Evolutionary conservation across 345 rosid genomes (phyloP).

Genomic region (Linum lewisii): DNA sequence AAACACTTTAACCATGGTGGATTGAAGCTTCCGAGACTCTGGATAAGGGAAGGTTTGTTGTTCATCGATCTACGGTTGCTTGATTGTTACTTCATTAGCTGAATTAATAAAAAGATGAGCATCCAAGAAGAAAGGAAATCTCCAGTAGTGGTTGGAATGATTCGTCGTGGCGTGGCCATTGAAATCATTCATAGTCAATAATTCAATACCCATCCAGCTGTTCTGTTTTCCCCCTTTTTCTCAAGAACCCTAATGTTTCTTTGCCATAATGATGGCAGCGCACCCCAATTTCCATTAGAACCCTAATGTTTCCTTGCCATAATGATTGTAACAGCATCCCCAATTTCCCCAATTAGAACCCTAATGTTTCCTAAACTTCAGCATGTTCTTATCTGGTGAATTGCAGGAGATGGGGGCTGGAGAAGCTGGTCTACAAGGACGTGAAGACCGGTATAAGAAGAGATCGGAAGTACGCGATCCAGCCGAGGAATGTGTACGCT

Average conservation of each 20-base stretch:
- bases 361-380: too few relatives aligned
- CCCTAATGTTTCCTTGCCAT: too few relatives aligned
- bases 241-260: too few relatives aligned
- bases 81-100: background rate
- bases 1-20: background rate
- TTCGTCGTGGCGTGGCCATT: background rate
- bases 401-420: slow-evolving; percentile 87
- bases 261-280: too few relatives aligned
- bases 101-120: background rate
- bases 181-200: too few relatives aligned
- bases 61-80: background rate
- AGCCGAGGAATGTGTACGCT: slow-evolving; percentile 69
- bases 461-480: slow-evolving; percentile 80
- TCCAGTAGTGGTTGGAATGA: background rate
- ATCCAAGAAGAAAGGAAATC: background rate
- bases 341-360: too few relatives aligned
- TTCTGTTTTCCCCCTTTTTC: background rate
- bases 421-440: slow-evolving; percentile 70
- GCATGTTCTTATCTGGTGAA: too few relatives aligned
- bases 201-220: background rate
- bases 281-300: too few relatives aligned
- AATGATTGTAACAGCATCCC: too few relatives aligned
- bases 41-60: too few relatives aligned
- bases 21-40: background rate
- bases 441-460: slow-evolving; percentile 59